phyloP scores from a whole-genome alignment of 176 grass and related monocot species.

The Phyllostachys edulis region DNA sequence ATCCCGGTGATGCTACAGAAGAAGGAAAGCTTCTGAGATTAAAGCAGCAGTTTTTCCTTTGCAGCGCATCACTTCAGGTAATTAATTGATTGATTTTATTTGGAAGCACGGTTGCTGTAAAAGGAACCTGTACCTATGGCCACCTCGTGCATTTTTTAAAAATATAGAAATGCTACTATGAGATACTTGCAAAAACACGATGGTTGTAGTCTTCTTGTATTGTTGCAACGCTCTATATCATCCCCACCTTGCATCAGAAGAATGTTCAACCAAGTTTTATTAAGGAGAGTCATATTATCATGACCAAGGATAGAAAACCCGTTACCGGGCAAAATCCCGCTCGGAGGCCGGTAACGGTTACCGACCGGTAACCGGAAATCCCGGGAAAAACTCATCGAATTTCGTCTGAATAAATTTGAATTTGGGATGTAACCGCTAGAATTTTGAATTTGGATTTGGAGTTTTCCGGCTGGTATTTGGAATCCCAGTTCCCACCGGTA shows the following conservation, averaged over 20 bases:
- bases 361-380: too few relatives aligned
- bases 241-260: not conserved
- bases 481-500: too few relatives aligned
- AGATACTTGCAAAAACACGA: not conserved
- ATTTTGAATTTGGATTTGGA: too few relatives aligned
- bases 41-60: slow-evolving; percentile 98
- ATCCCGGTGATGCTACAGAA: slow-evolving; percentile 92
- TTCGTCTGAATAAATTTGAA: too few relatives aligned
- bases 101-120: slow-evolving; percentile 1
- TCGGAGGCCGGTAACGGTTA: too few relatives aligned
- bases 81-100: slow-evolving; percentile 22
- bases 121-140: not conserved
- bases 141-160: not conserved
- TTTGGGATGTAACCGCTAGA: too few relatives aligned
- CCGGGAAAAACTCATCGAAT: too few relatives aligned
- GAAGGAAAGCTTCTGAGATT: slow-evolving; percentile 91
- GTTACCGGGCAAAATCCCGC: too few relatives aligned
- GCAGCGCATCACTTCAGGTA: slow-evolving; percentile 99
- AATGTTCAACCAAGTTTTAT: not conserved
- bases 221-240: not conserved
- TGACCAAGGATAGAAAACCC: too few relatives aligned
- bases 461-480: too few relatives aligned
- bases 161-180: not conserved
- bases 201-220: slow-evolving; percentile 4
- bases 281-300: not conserved